These are phyloP conservation scores for Zygosaccharomyces gambellarensis DNA, from an alignment of 805 yeast genomes.

Conservation along the genomic window DNA sequence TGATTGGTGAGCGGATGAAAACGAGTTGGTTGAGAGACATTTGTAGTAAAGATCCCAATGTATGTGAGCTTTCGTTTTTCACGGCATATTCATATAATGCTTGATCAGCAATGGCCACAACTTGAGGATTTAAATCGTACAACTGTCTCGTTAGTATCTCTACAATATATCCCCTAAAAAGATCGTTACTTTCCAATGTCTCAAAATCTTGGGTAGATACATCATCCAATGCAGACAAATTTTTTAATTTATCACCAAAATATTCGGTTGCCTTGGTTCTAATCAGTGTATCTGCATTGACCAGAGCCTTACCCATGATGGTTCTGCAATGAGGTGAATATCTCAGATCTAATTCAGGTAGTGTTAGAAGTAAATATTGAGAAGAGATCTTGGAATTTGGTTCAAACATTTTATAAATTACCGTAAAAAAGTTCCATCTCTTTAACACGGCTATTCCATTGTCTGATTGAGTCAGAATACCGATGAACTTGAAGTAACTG, in stretches of 20 bases:
- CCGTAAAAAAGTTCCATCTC: constrained; percentile 80
- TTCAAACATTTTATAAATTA: constrained; percentile 65
- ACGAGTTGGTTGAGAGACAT: constrained; percentile 41
- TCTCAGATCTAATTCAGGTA: constrained; percentile 58
- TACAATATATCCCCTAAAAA: constrained; percentile 10
- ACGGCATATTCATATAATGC: constrained; percentile 49
- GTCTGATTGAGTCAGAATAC: constrained; percentile 55
- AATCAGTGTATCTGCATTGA: constrained; percentile 47
- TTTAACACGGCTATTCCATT: constrained; percentile 67
- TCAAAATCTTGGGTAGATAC: neutral
- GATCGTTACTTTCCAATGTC: neutral
- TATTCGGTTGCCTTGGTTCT: constrained; percentile 54
- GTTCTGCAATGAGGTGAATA: constrained; percentile 63
- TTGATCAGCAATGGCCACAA: constrained; percentile 53
- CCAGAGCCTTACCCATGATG: constrained; percentile 59
- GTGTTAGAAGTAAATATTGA: constrained; percentile 50
- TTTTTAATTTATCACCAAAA: constrained; percentile 35
- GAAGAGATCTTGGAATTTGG: constrained; percentile 46
- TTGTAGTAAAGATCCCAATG: constrained; percentile 22
- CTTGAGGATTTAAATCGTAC: constrained; percentile 58
- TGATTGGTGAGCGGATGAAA: constrained; percentile 49
- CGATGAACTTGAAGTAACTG: constrained; percentile 78
- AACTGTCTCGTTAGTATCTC: constrained; percentile 57
- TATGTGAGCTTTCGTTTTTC: constrained; percentile 34
- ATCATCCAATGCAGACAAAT: constrained; percentile 6